Conservation (phyloP, 1,139 yeast species). For the Candida pseudocylindracea region DNA sequence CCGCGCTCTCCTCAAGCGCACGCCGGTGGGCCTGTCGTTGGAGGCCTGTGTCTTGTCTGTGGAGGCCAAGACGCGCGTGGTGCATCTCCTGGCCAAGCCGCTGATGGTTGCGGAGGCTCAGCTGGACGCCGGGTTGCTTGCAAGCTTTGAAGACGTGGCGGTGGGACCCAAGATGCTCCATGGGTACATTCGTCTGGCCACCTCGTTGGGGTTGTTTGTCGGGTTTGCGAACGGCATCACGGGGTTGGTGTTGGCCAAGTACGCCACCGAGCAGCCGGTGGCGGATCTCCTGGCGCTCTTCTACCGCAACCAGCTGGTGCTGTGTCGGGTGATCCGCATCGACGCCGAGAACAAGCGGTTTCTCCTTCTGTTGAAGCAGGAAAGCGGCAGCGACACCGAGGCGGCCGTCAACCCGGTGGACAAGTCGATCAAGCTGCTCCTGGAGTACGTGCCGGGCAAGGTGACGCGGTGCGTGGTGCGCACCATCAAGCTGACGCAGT, state of each 20-base stretch:
- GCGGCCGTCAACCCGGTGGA: constrained; percentile 37
- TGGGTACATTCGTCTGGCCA: constrained; percentile 64
- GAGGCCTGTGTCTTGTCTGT: constrained; percentile 48
- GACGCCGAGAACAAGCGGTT: constrained; percentile 55
- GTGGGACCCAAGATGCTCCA: too few relatives aligned
- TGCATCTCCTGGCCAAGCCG: constrained; percentile 35
- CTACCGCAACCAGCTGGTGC: constrained; percentile 41
- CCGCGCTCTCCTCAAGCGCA: constrained; percentile 34
- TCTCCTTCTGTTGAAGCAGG: constrained; percentile 21
- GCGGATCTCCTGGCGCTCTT: constrained; percentile 37
- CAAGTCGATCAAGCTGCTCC: constrained; percentile 16
- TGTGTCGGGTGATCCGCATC: constrained; percentile 37
- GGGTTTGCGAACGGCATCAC: constrained; percentile 63
- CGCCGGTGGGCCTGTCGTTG: constrained; percentile 35
- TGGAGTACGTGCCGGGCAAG: constrained; percentile 38
- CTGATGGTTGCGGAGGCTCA: constrained; percentile 48
- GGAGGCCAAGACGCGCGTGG: constrained; percentile 10
- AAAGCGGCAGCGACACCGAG: constrained; percentile 4
- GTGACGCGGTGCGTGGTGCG: constrained; percentile 37
- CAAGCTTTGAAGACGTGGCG: constrained; percentile 17
- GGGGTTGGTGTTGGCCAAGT: constrained; percentile 66
- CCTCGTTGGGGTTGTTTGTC: constrained; percentile 63
- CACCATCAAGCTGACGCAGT: constrained; percentile 49
- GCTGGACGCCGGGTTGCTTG: constrained; percentile 6
- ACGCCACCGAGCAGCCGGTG: constrained; percentile 32